These are phyloP conservation scores for Solanum appendiculatum DNA, from an alignment of 257 asterid species.

Conservation along the genomic window DNA sequence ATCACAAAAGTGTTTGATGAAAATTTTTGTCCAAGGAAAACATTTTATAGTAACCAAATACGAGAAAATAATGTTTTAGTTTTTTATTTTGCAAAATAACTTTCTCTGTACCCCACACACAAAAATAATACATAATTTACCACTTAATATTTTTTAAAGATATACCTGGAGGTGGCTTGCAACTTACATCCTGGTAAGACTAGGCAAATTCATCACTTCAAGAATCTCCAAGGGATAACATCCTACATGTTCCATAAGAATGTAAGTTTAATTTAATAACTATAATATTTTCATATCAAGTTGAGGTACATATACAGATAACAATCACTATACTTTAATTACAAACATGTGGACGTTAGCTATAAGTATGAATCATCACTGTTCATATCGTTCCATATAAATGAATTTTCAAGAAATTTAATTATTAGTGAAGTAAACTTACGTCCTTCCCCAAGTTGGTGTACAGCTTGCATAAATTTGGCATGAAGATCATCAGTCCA, in stretches of 20 bases:
- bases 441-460: constrained; percentile 23
- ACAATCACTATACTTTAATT: background rate
- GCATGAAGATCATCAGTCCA: constrained; percentile 20
- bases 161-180: constrained; percentile 25
- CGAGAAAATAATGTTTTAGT: background rate
- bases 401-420: background rate
- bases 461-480: constrained; percentile 3
- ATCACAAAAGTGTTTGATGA: background rate
- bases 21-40: background rate
- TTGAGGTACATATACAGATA: background rate
- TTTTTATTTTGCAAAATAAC: background rate
- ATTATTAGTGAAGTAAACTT: background rate
- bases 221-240: constrained; percentile 21
- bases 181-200: constrained; percentile 22
- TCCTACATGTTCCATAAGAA: background rate
- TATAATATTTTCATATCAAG: background rate
- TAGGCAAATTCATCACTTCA: constrained; percentile 13
- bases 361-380: background rate
- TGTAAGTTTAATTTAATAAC: background rate
- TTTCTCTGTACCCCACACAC: background rate
- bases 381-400: background rate
- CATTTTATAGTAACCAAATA: background rate
- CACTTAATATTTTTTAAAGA: background rate
- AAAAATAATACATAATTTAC: background rate
- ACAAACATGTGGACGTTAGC: too few species aligned